These are phyloP conservation scores for Aphanomyces invadans DNA, from an alignment of 352 stramenopile species.

Conservation along the genomic window DNA sequence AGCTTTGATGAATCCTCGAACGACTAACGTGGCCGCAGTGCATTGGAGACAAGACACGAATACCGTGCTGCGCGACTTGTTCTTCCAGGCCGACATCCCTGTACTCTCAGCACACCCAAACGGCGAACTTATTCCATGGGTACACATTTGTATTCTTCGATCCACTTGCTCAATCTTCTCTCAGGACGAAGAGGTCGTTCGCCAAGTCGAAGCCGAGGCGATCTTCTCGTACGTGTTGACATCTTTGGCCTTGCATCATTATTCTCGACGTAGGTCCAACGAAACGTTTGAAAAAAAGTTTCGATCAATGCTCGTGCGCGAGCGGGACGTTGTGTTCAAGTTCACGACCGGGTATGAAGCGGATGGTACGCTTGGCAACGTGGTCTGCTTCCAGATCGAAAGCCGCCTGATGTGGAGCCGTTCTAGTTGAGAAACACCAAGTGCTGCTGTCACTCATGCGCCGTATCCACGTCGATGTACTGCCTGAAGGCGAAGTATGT, in stretches of 20 bases:
- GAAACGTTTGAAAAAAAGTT: slow-evolving; percentile 53
- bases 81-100: slow-evolving; percentile 12
- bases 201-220: neutral
- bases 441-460: slow-evolving; percentile 21
- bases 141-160: neutral
- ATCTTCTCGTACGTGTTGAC: neutral
- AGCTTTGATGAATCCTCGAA: neutral
- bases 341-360: slow-evolving; percentile 67
- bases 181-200: slow-evolving; percentile 4
- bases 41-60: slow-evolving; percentile 22
- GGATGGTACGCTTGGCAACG: neutral
- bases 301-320: slow-evolving; percentile 47
- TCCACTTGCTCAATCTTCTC: neutral
- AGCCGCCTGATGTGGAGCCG: neutral
- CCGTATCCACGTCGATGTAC: slow-evolving; percentile 13
- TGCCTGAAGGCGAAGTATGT: slow-evolving; percentile 10
- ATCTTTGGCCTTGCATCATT: neutral
- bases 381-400: neutral
- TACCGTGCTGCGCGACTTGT: slow-evolving; percentile 9
- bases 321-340: slow-evolving; percentile 70
- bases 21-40: neutral
- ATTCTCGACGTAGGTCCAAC: neutral
- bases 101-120: slow-evolving; percentile 9
- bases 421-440: slow-evolving; percentile 15
- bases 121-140: slow-evolving; percentile 22